Evolutionary conservation across 2,329 filamentous ascomycete species (phyloP), one percentile per base, ranked within the genome.

Genomic region (Pleomassaria siparia): DNA sequence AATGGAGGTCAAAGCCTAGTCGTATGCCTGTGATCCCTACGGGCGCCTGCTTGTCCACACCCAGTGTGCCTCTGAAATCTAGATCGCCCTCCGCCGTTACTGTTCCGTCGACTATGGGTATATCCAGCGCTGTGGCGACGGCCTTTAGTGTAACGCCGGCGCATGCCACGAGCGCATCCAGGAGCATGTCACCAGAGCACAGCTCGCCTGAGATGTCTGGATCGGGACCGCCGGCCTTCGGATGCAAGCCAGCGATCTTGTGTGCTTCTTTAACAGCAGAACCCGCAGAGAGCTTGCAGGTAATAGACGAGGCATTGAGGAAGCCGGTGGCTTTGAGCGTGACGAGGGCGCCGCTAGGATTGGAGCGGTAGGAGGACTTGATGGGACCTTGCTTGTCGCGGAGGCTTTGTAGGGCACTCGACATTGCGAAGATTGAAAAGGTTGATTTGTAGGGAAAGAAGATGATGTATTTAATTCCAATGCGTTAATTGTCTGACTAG

Each of bases 101-200:
- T 1, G 60, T 71, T 2, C 76, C 76, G 2, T 61, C 62, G n/a
- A 61, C 59, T 30, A 78, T 70, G 4, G 72, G 73, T 10, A 78
- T 72, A 1, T 64, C 66, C 41, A 79, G 62, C 2, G 74, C 76
- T 0, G 76, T 78, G 4, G 75, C 73, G 1, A 79, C 76, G 9
- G 76, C 76, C 53, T 77, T 77, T 21, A 79, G 64, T n/a, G 76
- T 78, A 3, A 78, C 76, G 20, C 76, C 76, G 1, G 76, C 73
- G 58, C 76, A 78, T 3, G 76, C 76, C 4, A 79, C 76, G 2
- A 78, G 66, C 0, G 75, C 75, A 47, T 78, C 76, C 11, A 78
- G 70, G 11, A 79, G 66, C 74, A 78, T 76, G 54, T 78, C 75
- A 11, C 76, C 76, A 0, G 70, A 73, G 65, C 76, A 79, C 2